These are phyloP conservation scores for Pestalotiopsis sp. DNA, from an alignment of 2,329 filamentous ascomycete genomes.

Conservation along the genomic window DNA sequence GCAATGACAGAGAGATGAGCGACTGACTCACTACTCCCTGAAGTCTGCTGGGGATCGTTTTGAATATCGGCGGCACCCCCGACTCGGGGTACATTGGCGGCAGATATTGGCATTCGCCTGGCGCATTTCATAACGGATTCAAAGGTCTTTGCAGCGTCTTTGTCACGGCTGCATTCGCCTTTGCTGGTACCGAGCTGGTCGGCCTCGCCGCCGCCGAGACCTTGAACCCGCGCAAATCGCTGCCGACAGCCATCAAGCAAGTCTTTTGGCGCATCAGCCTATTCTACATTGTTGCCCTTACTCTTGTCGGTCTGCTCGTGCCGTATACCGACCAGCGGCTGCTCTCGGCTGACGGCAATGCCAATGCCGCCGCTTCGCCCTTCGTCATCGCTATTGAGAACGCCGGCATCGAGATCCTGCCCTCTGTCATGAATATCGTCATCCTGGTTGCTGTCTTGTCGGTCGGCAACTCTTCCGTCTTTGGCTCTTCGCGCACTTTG, in stretches of 20 bases:
- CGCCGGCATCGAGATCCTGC: conserved; percentile 76
- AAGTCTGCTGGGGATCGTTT: conserved; percentile 81
- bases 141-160: conserved; percentile 74
- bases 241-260: conserved; percentile 68
- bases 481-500: conserved; percentile 87
- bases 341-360: conserved; percentile 30
- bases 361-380: conserved; percentile 58
- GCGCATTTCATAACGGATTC: conserved; percentile 84
- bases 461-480: conserved; percentile 90
- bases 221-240: conserved; percentile 60
- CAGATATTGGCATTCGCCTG: conserved; percentile 75
- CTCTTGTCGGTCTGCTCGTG: conserved; percentile 42
- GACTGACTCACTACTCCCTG: conserved; percentile 17
- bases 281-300: conserved; percentile 68
- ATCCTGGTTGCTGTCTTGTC: conserved; percentile 90
- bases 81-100: conserved; percentile 79
- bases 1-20: neutral
- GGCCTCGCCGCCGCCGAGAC: conserved; percentile 58
- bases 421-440: conserved; percentile 90
- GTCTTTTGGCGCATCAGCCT: conserved; percentile 69
- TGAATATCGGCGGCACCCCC: conserved; percentile 80
- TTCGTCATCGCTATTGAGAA: conserved; percentile 87
- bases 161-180: conserved; percentile 50
- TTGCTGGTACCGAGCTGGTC: conserved; percentile 47
- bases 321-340: conserved; percentile 34